Evolutionary conservation across 768 basidiomycete species (phyloP), one percentile per base, ranked within the genome.

Genomic region (Scleroderma bovista): DNA sequence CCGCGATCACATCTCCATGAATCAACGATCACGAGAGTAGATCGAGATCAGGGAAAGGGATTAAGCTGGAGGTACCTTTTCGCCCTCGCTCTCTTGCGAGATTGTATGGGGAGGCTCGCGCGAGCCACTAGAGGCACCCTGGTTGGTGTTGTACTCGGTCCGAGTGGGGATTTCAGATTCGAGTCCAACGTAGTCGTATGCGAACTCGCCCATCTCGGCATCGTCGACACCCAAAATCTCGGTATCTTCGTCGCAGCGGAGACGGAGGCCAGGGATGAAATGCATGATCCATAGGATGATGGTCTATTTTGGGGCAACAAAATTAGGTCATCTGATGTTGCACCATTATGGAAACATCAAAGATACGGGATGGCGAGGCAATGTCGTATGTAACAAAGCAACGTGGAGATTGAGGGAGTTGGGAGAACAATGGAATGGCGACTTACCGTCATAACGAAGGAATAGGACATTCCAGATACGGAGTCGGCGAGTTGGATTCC

Each of bases 201-300:
- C 85, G 54, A 82, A 92, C 70, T 94, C 92, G 55, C 91, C 93
- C 78, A 92, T 84, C 72, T 93, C 86, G 1, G 82, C 76, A 60
- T 92, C 88, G 68, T 97, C 94, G 57, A 95, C 83, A 50, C 94
- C 93, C 42, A 95, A 71, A 36, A 85, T 80, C 69, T 89, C 87
- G 8, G 75, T 74, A 54, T 84, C 81, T 54, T 84, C 82, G 12
- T 68, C 63, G 26, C 75, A 74, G 48, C 90, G 85, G 55, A 97
- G 76, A 36, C 83, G 74, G 47, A 90, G 75, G 47, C 84, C 86
- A 7, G 92, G 92, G 59, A 91, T 83, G 67, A 69, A 83, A 70
- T 94, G 89, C 88, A 95, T 91, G 56, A 81, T 69, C 88, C 88
- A 89, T 32, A 89, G 77, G 63, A 92, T 88, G 68, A 86, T 72